Evolutionary conservation across 2,329 filamentous ascomycete species (phyloP).

Genomic region (Corniculantispora saksenae): DNA sequence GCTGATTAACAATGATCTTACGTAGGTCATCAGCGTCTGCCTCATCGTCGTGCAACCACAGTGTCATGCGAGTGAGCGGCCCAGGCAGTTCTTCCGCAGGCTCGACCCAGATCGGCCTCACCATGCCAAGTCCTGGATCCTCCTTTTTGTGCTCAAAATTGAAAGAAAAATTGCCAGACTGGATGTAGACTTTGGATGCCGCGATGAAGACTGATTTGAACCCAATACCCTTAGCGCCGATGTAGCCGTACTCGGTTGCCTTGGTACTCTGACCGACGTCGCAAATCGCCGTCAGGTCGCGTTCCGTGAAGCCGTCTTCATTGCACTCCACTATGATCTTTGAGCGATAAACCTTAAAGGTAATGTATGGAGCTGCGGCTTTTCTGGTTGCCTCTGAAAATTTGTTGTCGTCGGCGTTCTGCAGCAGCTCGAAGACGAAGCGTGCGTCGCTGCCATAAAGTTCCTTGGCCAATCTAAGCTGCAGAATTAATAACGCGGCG

Average conservation of each 20-base stretch:
- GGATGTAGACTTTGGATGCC: slow-evolving; percentile 40
- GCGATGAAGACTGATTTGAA: slow-evolving; percentile 51
- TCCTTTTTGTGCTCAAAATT: slow-evolving; percentile 33
- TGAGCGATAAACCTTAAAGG: slow-evolving; percentile 36
- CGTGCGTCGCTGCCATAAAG: slow-evolving; percentile 17
- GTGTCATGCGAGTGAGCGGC: neutral
- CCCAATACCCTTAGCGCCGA: slow-evolving; percentile 50
- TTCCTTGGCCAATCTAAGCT: slow-evolving; percentile 8
- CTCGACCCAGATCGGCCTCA: neutral
- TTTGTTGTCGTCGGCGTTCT: slow-evolving; percentile 41
- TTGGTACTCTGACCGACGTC: slow-evolving; percentile 46
- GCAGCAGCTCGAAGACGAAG: slow-evolving; percentile 22
- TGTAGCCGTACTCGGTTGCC: slow-evolving; percentile 37
- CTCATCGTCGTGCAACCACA: neutral
- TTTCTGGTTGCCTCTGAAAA: slow-evolving; percentile 31
- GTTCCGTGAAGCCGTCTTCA: slow-evolving; percentile 43
- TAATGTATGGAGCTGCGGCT: slow-evolving; percentile 28
- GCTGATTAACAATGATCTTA: slow-evolving; percentile 34
- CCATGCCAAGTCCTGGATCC: neutral
- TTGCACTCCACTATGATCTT: slow-evolving; percentile 48
- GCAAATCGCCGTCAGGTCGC: slow-evolving; percentile 46
- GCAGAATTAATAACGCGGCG: neutral
- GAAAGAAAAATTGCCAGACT: slow-evolving; percentile 43
- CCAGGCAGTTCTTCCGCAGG: neutral
- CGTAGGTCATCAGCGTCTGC: slow-evolving; percentile 12